Base-by-base conservation (phyloP, 306 rosid genomes). In the Corylus heterophylla region DNA sequence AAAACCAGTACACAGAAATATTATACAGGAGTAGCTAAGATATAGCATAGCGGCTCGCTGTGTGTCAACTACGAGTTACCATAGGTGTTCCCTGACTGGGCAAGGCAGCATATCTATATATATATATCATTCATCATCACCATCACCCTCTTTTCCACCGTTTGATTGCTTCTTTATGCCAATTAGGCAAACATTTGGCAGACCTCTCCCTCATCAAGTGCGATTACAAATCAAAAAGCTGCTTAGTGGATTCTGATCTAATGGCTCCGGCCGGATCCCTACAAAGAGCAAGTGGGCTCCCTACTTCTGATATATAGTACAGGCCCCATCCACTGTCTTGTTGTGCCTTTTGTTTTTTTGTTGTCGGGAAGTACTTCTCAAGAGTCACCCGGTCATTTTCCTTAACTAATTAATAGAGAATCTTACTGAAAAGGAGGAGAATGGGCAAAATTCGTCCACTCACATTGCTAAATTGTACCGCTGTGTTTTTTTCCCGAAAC, bases 211-310 rank as follows among this genome's bases (percentile, higher is more conserved):
- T 58, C 78, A 58, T 62, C 47, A 39, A 85, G 88, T 92, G 94
- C 89, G 86, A 90, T 90, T 89, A 83, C 95, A 92, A 88, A 83
- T 91, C 89, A 82, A 86, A 90, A 92, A 79, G 82, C 62, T 70
- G 71, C 45, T 16, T 81, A 83, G 91, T 90, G 88, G 58, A 74
- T 70, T 83, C 78, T 77, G 18, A 18, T 54, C 58, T 6, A 54
- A 54, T 13, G 37, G 14, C 5, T 20, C 63, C 11, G 20, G 29
- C 8, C 63, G 2, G 63, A 11, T 58, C 22, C 29, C 64, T 4
- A 4, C 11, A 22, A 22, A 20, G 25, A 20, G 29, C 64, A 58
- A 18, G 35, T 20, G 35, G 59, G 22, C 59, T 54, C 3, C 8
- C 20, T 4, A 18, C 61, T n/a, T 4, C 8, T 31, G 9, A 17